Evolutionary conservation across 2,329 filamentous ascomycete species (phyloP), one percentile per base, ranked within the genome.

Genomic region (Xylaria sp.): DNA sequence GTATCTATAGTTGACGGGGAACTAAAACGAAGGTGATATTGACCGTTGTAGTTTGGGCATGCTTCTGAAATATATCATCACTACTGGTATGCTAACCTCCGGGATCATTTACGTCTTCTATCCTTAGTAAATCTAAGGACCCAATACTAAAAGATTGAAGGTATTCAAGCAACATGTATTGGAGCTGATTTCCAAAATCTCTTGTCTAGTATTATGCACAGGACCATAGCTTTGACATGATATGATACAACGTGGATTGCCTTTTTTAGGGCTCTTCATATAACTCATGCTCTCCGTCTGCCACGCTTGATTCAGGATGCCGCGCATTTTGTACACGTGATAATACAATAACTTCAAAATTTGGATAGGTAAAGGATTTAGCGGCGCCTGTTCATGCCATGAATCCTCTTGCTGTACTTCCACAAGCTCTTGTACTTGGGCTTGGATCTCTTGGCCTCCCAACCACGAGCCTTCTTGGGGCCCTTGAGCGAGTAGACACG

Each of bases 401-500:
- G 76, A 79, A 89, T 88, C 69, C 84, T 83, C 83, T 86, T 87
- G 76, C 85, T 87, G 79, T 89, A 89, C 84, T 89, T 89, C 86
- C 87, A 89, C 72, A 90, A 79, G 70, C 86, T 83, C 75, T 83
- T 85, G 82, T 87, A 91, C 86, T 90, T 90, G 79, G 86, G 84
- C 71, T 87, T 86, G 76, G 89, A 84, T 75, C 86, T 83, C 84
- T 88, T 89, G 75, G 88, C 89, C 74, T 91, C 89, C 89, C 89
- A 91, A 70, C 89, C 89, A 69, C 86, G 85, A 8, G 85, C 80
- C 83, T 87, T 88, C 81, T 85, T 84, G 52, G 86, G 86, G 50
- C 82, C 82, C 83, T 90, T 90, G 74, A 90, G 81, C 74, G 87
- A 87, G 82, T 92, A 87, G 68, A 95, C 86, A 76, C 89, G 92